Evolutionary conservation across 2,329 filamentous ascomycete species (phyloP).

Genomic region (Neopestalotiopsis clavispora): DNA sequence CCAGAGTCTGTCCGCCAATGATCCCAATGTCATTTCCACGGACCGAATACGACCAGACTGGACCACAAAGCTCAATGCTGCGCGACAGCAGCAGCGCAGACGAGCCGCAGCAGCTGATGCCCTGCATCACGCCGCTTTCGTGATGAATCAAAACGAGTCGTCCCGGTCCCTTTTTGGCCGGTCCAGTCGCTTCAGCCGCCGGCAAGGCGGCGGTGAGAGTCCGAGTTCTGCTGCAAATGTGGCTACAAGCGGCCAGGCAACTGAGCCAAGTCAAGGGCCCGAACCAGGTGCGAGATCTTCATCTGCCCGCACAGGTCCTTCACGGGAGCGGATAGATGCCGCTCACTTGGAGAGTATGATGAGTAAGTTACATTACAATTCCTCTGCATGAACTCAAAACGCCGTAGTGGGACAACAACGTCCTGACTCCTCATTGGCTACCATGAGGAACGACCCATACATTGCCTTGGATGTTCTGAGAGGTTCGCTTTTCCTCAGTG

Average conservation of each 20-base stretch:
- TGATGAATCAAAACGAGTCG: constrained; percentile 70
- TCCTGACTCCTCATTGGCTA: not conserved
- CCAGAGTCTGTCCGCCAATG: constrained; percentile 76
- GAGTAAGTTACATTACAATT: constrained; percentile 46
- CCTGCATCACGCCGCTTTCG: constrained; percentile 90
- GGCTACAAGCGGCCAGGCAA: constrained; percentile 29
- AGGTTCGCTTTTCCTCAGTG: not conserved
- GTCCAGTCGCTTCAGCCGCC: constrained; percentile 60
- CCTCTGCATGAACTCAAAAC: not conserved
- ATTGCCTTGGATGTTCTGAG: not conserved
- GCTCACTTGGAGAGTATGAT: constrained; percentile 93
- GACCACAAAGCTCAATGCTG: constrained; percentile 85
- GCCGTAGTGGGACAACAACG: not conserved
- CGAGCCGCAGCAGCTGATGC: constrained; percentile 92
- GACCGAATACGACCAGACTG: constrained; percentile 93
- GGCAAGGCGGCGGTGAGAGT: constrained; percentile 47
- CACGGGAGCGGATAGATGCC: constrained; percentile 38
- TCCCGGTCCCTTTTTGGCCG: constrained; percentile 57
- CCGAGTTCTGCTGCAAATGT: constrained; percentile 28
- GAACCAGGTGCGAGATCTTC: constrained; percentile 40
- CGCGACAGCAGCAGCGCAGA: constrained; percentile 82
- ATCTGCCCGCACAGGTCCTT: constrained; percentile 31
- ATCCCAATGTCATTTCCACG: constrained; percentile 87
- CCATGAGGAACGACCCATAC: not conserved
- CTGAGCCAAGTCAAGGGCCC: constrained; percentile 24